Conservation (phyloP, 192 early-diverging fungal genomes). For the Backusella luteola region DNA sequence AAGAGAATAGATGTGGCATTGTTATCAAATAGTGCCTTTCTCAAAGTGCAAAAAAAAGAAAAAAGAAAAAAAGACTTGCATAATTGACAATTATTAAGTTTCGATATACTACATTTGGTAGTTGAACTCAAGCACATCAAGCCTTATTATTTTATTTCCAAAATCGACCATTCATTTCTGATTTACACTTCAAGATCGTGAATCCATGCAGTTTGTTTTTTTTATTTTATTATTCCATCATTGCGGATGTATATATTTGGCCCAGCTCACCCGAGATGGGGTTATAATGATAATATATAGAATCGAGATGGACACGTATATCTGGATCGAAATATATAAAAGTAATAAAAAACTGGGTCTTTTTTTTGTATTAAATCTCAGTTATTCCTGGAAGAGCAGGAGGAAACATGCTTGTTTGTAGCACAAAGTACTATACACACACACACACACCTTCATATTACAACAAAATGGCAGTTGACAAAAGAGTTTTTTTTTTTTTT, state of each 20-base stretch:
- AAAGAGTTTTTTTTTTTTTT: not conserved
- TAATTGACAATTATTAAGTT: slow-evolving; percentile 2
- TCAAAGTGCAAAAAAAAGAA: not conserved
- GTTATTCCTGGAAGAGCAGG: slow-evolving; percentile 4
- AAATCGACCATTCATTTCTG: not conserved
- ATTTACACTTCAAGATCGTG: not conserved
- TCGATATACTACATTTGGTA: not conserved
- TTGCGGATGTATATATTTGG: not conserved
- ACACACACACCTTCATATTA: not conserved
- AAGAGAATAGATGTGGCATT: not conserved
- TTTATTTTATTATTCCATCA: not conserved
- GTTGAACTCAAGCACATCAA: not conserved
- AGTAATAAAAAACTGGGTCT: not conserved
- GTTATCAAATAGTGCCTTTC: not conserved
- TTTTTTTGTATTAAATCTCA: slow-evolving; percentile 3
- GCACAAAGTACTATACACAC: not conserved
- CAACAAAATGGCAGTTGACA: not conserved
- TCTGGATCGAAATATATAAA: not conserved
- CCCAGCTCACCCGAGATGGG: not conserved
- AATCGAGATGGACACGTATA: not conserved
- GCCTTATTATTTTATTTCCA: not conserved
- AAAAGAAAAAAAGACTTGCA: not conserved
- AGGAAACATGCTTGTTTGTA: not conserved
- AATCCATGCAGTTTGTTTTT: not conserved
- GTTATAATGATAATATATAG: not conserved